Evolutionary conservation across 176 grass and related monocot species (phyloP), one percentile per base, ranked within the genome.

Genomic region (Eleusine indica): DNA sequence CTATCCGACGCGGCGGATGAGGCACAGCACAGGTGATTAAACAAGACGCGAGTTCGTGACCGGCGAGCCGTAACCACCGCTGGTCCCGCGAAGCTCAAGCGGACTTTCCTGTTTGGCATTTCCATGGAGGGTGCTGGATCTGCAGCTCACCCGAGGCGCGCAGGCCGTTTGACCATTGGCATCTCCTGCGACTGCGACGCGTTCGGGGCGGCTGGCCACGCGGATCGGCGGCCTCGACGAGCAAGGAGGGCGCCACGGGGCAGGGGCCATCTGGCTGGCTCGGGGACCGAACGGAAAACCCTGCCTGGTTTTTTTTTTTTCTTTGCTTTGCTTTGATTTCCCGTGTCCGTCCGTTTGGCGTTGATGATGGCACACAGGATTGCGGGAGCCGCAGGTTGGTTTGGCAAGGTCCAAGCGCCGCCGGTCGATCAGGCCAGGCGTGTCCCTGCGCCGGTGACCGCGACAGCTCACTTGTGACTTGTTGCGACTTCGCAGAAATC

Each of bases 311-410:
- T 35, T 35, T 35, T 2, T 1, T 1, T 35, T 35, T 35, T 35
- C 2, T 35, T 35, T 35, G 1, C 32, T 35, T 35, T 35, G 32
- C 32, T 35, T 35, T n/a, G 4, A 15, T 80, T 44, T 70, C 44
- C 11, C 68, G 29, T 6, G 12, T 80, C 58, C 51, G 21, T 11
- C 8, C 18, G 29, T 66, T 44, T 40, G 71, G 78, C 73, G 62
- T 21, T 21, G 17, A 8, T 54, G 52, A 17, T 40, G 71, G 78
- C 80, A 71, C 86, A 64, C 41, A 73, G 86, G 68, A 47, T 73
- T 15, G n/a, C 15, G 41, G 39, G 71, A 54, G 54, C 17, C 35
- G 30, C 72, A 10, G 63, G 41, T 35, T 25, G 67, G 22, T 14
- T 39, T 6, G 53, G 16, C 3, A 14, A 17, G 15, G 3, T 53